Percentiles rank a stretch among this genome's conserved stretches.
These are phyloP conservation scores for Coemansia sp. DNA, from an alignment of 192 early-diverging fungal genomes.

Conservation along the genomic window DNA sequence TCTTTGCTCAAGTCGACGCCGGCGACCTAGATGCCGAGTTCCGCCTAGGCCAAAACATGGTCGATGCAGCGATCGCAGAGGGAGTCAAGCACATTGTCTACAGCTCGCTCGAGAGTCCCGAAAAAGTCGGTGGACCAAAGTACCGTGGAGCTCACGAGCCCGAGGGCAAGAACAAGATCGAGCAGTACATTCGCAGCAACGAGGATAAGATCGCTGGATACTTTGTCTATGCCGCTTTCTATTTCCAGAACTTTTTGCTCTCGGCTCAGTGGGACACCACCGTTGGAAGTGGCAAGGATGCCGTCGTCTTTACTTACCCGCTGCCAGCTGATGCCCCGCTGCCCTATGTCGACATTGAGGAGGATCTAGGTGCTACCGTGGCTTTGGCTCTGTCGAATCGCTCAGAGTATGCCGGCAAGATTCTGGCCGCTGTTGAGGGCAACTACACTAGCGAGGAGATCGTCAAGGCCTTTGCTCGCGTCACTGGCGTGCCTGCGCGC, in stretches of 20 bases:
- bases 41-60: slow-evolving; percentile 34
- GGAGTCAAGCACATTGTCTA: slow-evolving; percentile 32
- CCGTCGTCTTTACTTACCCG: neutral
- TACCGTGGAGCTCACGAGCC: slow-evolving; percentile 25
- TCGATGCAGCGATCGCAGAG: slow-evolving; percentile 37
- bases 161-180: slow-evolving; percentile 40
- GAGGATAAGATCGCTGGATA: slow-evolving; percentile 22
- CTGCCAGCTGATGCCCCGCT: neutral
- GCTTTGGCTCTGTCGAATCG: slow-evolving; percentile 32
- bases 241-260: slow-evolving; percentile 38
- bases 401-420: slow-evolving; percentile 18
- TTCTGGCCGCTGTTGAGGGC: slow-evolving; percentile 18
- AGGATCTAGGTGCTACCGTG: slow-evolving; percentile 37
- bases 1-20: neutral
- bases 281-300: neutral
- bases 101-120: slow-evolving; percentile 34
- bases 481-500: slow-evolving; percentile 36
- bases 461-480: slow-evolving; percentile 27
- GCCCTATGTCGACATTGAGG: slow-evolving; percentile 12
- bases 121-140: slow-evolving; percentile 16
- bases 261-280: slow-evolving; percentile 9
- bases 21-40: slow-evolving; percentile 39
- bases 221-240: slow-evolving; percentile 26
- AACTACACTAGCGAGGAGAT: slow-evolving; percentile 34
- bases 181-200: slow-evolving; percentile 38